Percentiles rank a stretch among this genome's conserved stretches.
Evolutionary conservation across 1,139 yeast genomes (phyloP).

Genomic region (Barnettozyma hawaiiensis): DNA sequence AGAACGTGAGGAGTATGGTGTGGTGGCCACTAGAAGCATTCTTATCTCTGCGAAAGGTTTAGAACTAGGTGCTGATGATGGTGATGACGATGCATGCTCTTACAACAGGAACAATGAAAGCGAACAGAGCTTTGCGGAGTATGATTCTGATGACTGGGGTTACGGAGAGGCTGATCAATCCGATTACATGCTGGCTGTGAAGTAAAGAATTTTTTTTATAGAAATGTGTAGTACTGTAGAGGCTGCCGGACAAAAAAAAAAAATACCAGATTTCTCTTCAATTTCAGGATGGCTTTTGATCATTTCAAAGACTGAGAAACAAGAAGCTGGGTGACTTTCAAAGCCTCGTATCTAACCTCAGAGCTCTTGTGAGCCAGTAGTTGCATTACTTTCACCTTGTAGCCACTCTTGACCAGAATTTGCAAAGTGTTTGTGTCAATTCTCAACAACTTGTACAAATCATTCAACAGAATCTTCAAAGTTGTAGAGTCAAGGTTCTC

Average conservation of each 20-base stretch:
- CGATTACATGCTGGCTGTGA: slow-evolving; percentile 23
- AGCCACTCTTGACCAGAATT: slow-evolving; percentile 44
- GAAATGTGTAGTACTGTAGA: no score
- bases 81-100: background rate
- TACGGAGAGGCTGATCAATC: slow-evolving; percentile 25
- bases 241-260: background rate
- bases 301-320: slow-evolving; percentile 63
- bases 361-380: slow-evolving; percentile 78
- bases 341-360: slow-evolving; percentile 90
- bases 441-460: slow-evolving; percentile 67
- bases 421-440: slow-evolving; percentile 52
- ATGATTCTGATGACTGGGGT: slow-evolving; percentile 14
- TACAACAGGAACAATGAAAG: slow-evolving; percentile 1
- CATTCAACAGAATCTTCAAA: slow-evolving; percentile 44
- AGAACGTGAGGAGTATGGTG: slow-evolving; percentile 3
- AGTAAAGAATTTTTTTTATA: slow-evolving; percentile 12
- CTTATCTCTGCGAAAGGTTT: background rate
- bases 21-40: background rate
- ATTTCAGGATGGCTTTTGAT: background rate
- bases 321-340: slow-evolving; percentile 86
- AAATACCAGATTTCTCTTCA: slow-evolving; percentile 7
- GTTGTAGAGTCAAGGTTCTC: slow-evolving; percentile 23
- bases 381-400: slow-evolving; percentile 78
- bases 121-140: background rate
- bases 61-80: no score